These are phyloP conservation scores for Trametes cubensis DNA, from an alignment of 768 basidiomycete genomes.

Conservation along the genomic window DNA sequence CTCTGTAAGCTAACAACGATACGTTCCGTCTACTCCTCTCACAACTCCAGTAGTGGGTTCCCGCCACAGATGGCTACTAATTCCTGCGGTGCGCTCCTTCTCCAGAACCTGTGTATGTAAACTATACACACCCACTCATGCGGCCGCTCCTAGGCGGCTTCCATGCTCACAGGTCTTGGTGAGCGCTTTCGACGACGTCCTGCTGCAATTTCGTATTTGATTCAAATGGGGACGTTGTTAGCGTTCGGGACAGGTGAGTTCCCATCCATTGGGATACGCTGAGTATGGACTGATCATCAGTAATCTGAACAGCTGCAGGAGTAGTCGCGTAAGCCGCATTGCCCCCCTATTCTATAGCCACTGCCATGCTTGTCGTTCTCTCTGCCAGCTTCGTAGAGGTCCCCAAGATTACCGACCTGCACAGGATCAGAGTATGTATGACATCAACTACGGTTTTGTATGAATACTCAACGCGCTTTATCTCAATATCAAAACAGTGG, in stretches of 20 bases:
- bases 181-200: no score
- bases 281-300: no score
- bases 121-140: no score
- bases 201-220: no score
- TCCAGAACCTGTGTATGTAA: no score
- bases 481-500: neutral
- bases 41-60: neutral
- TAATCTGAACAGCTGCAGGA: neutral
- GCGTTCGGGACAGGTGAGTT: neutral
- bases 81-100: neutral
- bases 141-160: no score
- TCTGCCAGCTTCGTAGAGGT: neutral
- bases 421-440: neutral
- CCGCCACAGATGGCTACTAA: neutral
- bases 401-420: constrained; percentile 1
- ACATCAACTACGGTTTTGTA: no score
- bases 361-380: no score
- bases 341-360: neutral
- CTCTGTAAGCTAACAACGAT: neutral
- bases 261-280: neutral
- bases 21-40: no score
- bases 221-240: neutral
- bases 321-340: neutral
- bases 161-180: no score
- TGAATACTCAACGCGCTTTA: no score